These are phyloP conservation scores for Selenicereus undatus DNA, from an alignment of 148 eudicot genomes.

Conservation along the genomic window DNA sequence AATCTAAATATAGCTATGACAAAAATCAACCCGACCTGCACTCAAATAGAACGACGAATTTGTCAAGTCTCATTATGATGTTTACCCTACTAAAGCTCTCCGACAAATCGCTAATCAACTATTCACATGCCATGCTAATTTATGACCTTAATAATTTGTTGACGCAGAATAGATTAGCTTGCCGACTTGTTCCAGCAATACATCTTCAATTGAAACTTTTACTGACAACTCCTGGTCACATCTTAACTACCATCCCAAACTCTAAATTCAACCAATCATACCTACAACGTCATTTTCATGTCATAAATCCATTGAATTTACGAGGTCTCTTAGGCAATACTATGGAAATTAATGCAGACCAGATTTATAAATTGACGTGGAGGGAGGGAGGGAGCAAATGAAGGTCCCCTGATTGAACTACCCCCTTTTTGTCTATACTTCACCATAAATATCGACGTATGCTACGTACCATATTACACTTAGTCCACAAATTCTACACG, in stretches of 20 bases:
- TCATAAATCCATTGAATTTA: neutral
- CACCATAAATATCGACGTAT: neutral
- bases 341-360: neutral
- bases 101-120: too few relatives aligned
- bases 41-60: too few relatives aligned
- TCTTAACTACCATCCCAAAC: neutral
- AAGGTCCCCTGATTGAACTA: neutral
- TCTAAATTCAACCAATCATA: neutral
- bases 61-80: too few relatives aligned
- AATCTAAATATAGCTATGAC: too few relatives aligned
- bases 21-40: too few relatives aligned
- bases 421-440: neutral
- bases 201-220: too few relatives aligned
- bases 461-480: neutral
- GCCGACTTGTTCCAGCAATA: too few relatives aligned
- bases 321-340: neutral
- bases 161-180: too few relatives aligned
- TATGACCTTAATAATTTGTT: too few relatives aligned
- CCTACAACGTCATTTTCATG: neutral
- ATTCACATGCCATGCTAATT: too few relatives aligned
- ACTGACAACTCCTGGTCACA: too few relatives aligned
- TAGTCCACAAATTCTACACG: neutral
- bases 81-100: too few relatives aligned
- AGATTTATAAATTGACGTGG: neutral
- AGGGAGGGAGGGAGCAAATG: neutral